Evolutionary conservation across 768 basidiomycete species (phyloP).

Genomic region (Tylopilus intermedius): DNA sequence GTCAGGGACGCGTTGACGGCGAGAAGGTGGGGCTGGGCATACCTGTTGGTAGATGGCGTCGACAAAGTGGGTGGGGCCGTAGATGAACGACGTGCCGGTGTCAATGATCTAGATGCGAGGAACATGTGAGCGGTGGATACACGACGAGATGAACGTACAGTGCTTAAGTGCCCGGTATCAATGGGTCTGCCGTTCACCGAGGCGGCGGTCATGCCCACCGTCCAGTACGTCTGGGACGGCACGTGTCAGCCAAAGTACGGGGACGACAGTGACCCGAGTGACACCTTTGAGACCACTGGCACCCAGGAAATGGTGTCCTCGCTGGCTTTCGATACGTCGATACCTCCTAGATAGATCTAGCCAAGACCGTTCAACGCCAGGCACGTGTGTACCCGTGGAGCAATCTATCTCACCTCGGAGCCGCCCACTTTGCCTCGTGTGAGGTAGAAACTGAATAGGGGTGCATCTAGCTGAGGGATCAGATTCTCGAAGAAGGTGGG

Average conservation of each 20-base stretch:
- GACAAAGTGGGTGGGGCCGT: slow-evolving; percentile 44
- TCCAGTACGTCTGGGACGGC: slow-evolving; percentile 55
- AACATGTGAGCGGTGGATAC: neutral
- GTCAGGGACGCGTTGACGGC: neutral
- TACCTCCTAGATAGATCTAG: slow-evolving; percentile 26
- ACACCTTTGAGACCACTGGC: slow-evolving; percentile 36
- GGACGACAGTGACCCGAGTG: neutral
- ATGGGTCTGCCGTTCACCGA: slow-evolving; percentile 29
- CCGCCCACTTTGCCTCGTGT: slow-evolving; percentile 38
- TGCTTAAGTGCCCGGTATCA: neutral
- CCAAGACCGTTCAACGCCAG: neutral
- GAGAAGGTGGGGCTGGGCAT: neutral
- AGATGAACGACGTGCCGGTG: slow-evolving; percentile 64
- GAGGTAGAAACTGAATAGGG: slow-evolving; percentile 58
- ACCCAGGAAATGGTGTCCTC: slow-evolving; percentile 31
- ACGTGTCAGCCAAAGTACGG: neutral
- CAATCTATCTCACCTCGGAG: slow-evolving; percentile 39
- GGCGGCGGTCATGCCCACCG: slow-evolving; percentile 45
- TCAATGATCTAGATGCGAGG: slow-evolving; percentile 49
- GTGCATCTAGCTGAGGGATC: slow-evolving; percentile 38
- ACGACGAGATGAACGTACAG: slow-evolving; percentile 15
- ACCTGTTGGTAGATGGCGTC: slow-evolving; percentile 44
- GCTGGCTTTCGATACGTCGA: slow-evolving; percentile 31
- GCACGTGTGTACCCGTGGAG: neutral
- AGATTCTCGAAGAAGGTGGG: slow-evolving; percentile 66